Evolutionary conservation across 805 yeast genomes (phyloP).

Genomic region (Metschnikowia gelsemii): DNA sequence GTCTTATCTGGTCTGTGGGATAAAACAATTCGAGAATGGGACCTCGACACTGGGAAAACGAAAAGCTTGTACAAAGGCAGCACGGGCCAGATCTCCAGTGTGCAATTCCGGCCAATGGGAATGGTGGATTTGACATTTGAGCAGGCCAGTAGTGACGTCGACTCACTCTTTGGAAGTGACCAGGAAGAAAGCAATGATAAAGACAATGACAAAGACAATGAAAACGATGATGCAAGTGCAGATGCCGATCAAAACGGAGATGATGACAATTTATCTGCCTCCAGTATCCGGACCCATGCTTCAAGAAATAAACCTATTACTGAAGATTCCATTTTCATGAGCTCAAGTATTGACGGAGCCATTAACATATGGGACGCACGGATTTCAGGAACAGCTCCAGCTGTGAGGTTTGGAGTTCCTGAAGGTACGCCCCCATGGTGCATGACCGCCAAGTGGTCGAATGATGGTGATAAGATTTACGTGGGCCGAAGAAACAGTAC

Average conservation of each 20-base stretch:
- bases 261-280: conserved; percentile 7
- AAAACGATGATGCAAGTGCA: too few species aligned
- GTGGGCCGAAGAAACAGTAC: conserved; percentile 89
- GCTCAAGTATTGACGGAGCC: conserved; percentile 82
- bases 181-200: too few species aligned
- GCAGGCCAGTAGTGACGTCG: conserved; percentile 38
- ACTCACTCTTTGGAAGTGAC: conserved; percentile 48
- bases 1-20: conserved; percentile 93
- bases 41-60: conserved; percentile 67
- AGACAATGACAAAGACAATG: too few species aligned
- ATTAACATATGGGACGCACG: conserved; percentile 83
- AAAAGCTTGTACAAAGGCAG: conserved; percentile 51
- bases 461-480: conserved; percentile 72
- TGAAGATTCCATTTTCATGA: conserved; percentile 58
- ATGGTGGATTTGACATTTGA: conserved; percentile 41
- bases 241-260: too few species aligned
- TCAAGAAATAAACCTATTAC: conserved; percentile 25
- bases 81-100: conserved; percentile 75
- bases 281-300: conserved; percentile 18
- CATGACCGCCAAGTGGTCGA: conserved; percentile 84
- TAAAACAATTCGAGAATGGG: conserved; percentile 77
- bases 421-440: conserved; percentile 90
- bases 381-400: conserved; percentile 31
- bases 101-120: conserved; percentile 68
- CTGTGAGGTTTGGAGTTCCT: conserved; percentile 53